Conservation (phyloP, 495 filamentous ascomycete genomes). For the Mytilinidion resinicola region DNA sequence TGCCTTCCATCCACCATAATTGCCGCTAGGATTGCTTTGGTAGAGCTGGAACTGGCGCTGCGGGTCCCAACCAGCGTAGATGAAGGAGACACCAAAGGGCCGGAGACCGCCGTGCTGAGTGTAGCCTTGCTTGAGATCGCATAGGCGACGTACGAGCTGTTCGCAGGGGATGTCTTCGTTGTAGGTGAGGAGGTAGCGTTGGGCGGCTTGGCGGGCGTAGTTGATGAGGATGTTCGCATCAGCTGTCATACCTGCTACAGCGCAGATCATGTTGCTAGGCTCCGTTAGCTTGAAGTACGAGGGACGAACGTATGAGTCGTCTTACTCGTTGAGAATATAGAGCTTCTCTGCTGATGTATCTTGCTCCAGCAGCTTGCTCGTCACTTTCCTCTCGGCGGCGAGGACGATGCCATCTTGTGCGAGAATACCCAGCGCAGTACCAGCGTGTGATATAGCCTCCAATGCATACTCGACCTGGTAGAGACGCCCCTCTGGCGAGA, state of each 20-base stretch:
- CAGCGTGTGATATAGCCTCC: constrained; percentile 96
- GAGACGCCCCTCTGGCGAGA: constrained; percentile 95
- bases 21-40: constrained; percentile 98
- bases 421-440: constrained; percentile 91
- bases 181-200: constrained; percentile 96
- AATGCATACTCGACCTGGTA: constrained; percentile 99
- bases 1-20: constrained; percentile 99
- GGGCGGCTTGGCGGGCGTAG: constrained; percentile 92
- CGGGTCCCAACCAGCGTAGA: constrained; percentile 96
- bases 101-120: constrained; percentile 97
- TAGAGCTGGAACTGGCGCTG: constrained; percentile 97
- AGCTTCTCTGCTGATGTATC: constrained; percentile 99
- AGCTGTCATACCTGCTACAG: constrained; percentile 97
- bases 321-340: constrained; percentile 96
- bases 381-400: constrained; percentile 98
- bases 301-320: not conserved
- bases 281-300: not conserved
- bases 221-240: constrained; percentile 99
- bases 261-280: constrained; percentile 97
- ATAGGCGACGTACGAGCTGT: constrained; percentile 92
- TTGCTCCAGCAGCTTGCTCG: constrained; percentile 97
- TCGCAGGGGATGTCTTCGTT: constrained; percentile 99
- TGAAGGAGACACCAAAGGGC: constrained; percentile 98
- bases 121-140: constrained; percentile 98
- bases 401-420: constrained; percentile 98